Conservation (phyloP, 2,329 filamentous ascomycete genomes). For the Tolypocladium amazonense region DNA sequence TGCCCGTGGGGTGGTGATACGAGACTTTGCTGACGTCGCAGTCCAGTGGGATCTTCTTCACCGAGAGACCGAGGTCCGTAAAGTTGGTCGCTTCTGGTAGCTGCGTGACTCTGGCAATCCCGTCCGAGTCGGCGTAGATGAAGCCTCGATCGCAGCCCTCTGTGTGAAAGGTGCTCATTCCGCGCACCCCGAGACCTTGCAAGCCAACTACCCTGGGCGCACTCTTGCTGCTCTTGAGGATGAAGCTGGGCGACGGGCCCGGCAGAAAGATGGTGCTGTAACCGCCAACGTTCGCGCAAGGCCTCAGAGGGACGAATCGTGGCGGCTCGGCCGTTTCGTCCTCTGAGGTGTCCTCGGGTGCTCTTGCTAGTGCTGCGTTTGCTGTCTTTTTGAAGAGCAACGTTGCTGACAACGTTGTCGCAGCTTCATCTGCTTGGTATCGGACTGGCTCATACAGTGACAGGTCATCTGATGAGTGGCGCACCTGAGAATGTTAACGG, state of each 20-base stretch:
- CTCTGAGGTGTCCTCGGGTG: slow-evolving; percentile 35
- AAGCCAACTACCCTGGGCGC: slow-evolving; percentile 65
- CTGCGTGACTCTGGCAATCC: slow-evolving; percentile 63
- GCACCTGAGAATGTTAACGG: slow-evolving; percentile 39
- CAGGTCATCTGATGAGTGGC: slow-evolving; percentile 71
- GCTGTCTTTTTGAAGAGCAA: slow-evolving; percentile 68
- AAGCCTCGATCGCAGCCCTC: slow-evolving; percentile 72
- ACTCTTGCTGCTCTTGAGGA: slow-evolving; percentile 73
- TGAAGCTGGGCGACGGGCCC: slow-evolving; percentile 67
- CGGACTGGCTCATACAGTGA: slow-evolving; percentile 78
- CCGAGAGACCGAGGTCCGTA: slow-evolving; percentile 63
- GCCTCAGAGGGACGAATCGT: slow-evolving; percentile 42
- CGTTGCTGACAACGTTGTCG: slow-evolving; percentile 33
- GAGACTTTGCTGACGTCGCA: slow-evolving; percentile 62
- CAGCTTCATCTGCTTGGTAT: slow-evolving; percentile 25
- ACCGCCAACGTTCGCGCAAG: slow-evolving; percentile 57
- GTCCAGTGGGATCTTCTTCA: slow-evolving; percentile 60
- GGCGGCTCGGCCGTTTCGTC: slow-evolving; percentile 36
- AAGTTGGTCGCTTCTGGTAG: slow-evolving; percentile 58
- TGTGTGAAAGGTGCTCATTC: slow-evolving; percentile 68
- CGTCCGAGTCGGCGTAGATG: slow-evolving; percentile 65
- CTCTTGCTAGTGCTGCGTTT: slow-evolving; percentile 56
- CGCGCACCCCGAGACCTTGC: slow-evolving; percentile 55
- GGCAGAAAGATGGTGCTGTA: slow-evolving; percentile 77
- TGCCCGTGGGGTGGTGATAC: slow-evolving; percentile 64